These are phyloP conservation scores for Colletotrichum sp. DNA, from an alignment of 2,329 filamentous ascomycete species.

Conservation along the genomic window DNA sequence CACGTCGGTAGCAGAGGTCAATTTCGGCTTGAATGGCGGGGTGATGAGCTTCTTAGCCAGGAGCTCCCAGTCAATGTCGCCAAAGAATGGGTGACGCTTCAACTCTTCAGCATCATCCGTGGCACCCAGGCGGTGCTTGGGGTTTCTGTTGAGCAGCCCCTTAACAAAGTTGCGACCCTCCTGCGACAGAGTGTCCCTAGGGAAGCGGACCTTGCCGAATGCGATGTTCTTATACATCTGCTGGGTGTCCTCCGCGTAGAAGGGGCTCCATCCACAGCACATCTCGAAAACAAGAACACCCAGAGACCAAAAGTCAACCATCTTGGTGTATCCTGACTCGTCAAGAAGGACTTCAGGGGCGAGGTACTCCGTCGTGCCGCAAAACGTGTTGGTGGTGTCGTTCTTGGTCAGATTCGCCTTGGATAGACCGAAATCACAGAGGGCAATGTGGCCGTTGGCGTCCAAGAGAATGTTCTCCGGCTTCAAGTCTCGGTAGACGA, in stretches of 20 bases:
- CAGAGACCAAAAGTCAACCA: constrained; percentile 99
- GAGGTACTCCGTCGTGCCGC: constrained; percentile 96
- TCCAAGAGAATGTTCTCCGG: constrained; percentile 97
- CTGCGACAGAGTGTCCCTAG: constrained; percentile 89
- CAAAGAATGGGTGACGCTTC: constrained; percentile 93
- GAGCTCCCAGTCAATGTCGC: constrained; percentile 90
- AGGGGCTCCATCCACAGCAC: constrained; percentile 99
- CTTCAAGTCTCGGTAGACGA: constrained; percentile 96
- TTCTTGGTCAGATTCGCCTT: constrained; percentile 98
- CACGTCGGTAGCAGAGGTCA: constrained; percentile 94
- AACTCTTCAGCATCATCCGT: constrained; percentile 91
- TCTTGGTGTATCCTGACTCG: constrained; percentile 97
- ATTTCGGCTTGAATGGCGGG: constrained; percentile 95
- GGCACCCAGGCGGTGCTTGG: constrained; percentile 91
- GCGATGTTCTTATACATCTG: constrained; percentile 99
- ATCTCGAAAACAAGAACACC: constrained; percentile 98
- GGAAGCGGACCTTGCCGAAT: constrained; percentile 97
- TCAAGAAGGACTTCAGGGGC: constrained; percentile 95
- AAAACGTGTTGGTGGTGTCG: constrained; percentile 98
- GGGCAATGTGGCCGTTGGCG: constrained; percentile 95
- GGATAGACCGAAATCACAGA: constrained; percentile 96
- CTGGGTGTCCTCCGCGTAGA: constrained; percentile 98
- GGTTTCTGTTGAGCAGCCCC: constrained; percentile 94
- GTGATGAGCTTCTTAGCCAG: constrained; percentile 90
- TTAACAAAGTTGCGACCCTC: constrained; percentile 99